phyloP scores from a whole-genome alignment of 1,139 yeast species.

The Geotrichum citri-aurantii region DNA sequence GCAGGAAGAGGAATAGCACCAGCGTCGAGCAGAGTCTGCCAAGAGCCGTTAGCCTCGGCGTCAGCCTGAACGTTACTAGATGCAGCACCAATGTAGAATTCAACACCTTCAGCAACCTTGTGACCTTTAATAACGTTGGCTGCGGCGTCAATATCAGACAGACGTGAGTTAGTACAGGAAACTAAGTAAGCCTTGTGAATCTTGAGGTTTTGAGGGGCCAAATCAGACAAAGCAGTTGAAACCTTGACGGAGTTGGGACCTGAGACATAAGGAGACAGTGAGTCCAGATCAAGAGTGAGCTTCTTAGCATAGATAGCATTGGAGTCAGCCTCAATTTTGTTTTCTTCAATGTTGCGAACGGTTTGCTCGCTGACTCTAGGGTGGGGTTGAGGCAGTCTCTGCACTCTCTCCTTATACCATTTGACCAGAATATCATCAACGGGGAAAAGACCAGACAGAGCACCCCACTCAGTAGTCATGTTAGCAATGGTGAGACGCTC shows the following conservation, averaged over 20 bases:
- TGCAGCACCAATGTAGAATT: slow-evolving; percentile 96
- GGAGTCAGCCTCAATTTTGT: slow-evolving; percentile 48
- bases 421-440: slow-evolving; percentile 71
- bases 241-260: slow-evolving; percentile 98
- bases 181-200: slow-evolving; percentile 93
- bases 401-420: slow-evolving; percentile 69
- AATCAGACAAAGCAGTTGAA: slow-evolving; percentile 68
- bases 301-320: slow-evolving; percentile 87
- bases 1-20: slow-evolving; percentile 96
- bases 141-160: slow-evolving; percentile 90
- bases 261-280: slow-evolving; percentile 84
- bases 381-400: slow-evolving; percentile 69
- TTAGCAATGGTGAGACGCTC: slow-evolving; percentile 94
- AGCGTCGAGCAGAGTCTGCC: slow-evolving; percentile 83
- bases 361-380: slow-evolving; percentile 71
- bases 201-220: slow-evolving; percentile 65
- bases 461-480: slow-evolving; percentile 99
- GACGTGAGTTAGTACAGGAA: slow-evolving; percentile 94
- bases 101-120: slow-evolving; percentile 81
- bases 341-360: slow-evolving; percentile 46
- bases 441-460: slow-evolving; percentile 92
- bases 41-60: slow-evolving; percentile 85
- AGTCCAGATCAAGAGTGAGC: slow-evolving; percentile 69
- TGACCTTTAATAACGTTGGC: slow-evolving; percentile 77
- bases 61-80: slow-evolving; percentile 88